Evolutionary conservation across 306 rosid species (phyloP), one percentile per base, ranked within the genome.

Genomic region (Neltuma alba): DNA sequence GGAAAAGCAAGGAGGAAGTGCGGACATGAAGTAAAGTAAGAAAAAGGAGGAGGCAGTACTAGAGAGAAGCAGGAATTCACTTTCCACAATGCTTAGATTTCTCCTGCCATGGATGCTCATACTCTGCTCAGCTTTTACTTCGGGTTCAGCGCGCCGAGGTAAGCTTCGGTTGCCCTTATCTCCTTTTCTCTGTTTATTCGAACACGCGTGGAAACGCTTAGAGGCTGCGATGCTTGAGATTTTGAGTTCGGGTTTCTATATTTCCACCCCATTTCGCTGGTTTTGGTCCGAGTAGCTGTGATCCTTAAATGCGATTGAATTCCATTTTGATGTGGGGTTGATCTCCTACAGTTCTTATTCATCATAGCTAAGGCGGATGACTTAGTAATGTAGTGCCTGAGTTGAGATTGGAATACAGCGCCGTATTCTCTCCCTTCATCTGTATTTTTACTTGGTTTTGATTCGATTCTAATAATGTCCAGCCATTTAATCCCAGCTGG

Each of bases 81-180:
- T 80, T 33, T 41, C 36, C 54, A 58, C 85, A 75, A 86, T 88
- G 98, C 81, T 80, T 72, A 83, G 92, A 88, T 88, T 86, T 75
- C 89, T 81, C 74, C 86, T 85, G 23, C 86, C 65, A 38, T 90
- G 91, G 85, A 83, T 82, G 67, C 41, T 87, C 67, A 30, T 91
- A 21, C 70, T 86, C 86, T 78, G 83, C 85, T 78, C 60, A 7
- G 75, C 76, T 55, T 72, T 79, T 50, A 38, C 80, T 38, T 50
- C 54, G 34, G 84, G 68, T 81, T 77, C 90, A 58, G 74, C 74
- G 18, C 36, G 57, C 25, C 81, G 75, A 44, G 83, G 99, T 94
- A 64, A 88, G 89, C 67, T 75, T 77, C 79, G 16, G 1, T 37
- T 0, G 58, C 48, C 61, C 76, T 40, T 75, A 15, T 67, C 47